Conservation (phyloP, 2,329 filamentous ascomycete species). For the Geoglossum cookeanum region DNA sequence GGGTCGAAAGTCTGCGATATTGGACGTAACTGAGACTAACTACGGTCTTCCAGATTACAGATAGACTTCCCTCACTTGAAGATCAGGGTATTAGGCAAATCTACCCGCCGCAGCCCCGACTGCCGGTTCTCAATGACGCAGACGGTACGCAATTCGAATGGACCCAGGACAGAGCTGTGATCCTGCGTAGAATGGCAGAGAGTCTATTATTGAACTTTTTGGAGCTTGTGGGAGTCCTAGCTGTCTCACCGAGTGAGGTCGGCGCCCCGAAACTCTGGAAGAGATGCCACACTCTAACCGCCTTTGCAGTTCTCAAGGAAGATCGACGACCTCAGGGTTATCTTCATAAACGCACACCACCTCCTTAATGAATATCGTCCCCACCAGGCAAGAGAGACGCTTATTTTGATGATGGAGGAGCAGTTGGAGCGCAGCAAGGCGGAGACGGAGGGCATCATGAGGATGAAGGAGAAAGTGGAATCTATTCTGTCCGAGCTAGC, state of each 20-base stretch:
- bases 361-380: conserved; percentile 87
- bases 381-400: conserved; percentile 74
- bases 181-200: conserved; percentile 63
- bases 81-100: conserved; percentile 55
- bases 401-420: conserved; percentile 76
- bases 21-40: not conserved
- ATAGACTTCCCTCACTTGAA: conserved; percentile 46
- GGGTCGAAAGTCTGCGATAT: conserved; percentile 4
- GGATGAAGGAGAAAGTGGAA: conserved; percentile 52
- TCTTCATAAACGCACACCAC: conserved; percentile 84
- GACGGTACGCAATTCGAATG: conserved; percentile 32
- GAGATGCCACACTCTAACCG: not conserved
- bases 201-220: conserved; percentile 77
- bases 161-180: conserved; percentile 31
- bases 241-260: conserved; percentile 40
- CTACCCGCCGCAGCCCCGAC: conserved; percentile 29
- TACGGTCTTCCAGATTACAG: conserved; percentile 24
- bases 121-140: conserved; percentile 19
- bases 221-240: conserved; percentile 56
- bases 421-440: conserved; percentile 52
- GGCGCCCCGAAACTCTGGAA: conserved; percentile 4
- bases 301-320: conserved; percentile 42
- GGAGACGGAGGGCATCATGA: conserved; percentile 52
- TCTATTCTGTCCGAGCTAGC: conserved; percentile 50
- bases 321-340: conserved; percentile 55